Evolutionary conservation across 176 grass and related monocot genomes (phyloP).

Genomic region (Oryza punctata): DNA sequence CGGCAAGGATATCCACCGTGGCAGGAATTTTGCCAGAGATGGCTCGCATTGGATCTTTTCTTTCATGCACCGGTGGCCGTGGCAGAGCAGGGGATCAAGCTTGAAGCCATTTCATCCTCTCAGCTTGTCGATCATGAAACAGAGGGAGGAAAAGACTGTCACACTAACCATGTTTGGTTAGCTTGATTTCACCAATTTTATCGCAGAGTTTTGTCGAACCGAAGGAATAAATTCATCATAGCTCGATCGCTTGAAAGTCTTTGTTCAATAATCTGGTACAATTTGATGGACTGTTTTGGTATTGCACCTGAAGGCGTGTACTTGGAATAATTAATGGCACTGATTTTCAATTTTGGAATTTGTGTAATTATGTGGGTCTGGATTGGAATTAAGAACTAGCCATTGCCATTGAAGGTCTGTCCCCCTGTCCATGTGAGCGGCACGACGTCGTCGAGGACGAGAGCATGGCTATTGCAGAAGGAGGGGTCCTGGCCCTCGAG

Average conservation of each 20-base stretch:
- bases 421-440: conserved; percentile 22
- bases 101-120: background rate
- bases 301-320: no score
- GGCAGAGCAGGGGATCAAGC: background rate
- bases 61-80: background rate
- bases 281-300: no score
- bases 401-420: conserved; percentile 24
- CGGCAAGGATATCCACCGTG: background rate
- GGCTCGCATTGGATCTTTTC: background rate
- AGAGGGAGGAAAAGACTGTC: background rate
- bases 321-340: background rate
- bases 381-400: background rate
- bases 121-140: background rate
- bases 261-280: no score
- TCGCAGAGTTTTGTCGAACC: background rate
- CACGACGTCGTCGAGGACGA: conserved; percentile 7
- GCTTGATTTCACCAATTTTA: background rate
- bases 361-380: no score
- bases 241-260: no score
- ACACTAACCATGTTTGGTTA: background rate
- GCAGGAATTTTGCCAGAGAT: background rate
- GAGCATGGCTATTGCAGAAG: conserved; percentile 22
- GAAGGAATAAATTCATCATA: no score
- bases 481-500: conserved; percentile 29
- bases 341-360: background rate